Evolutionary conservation across 2,329 filamentous ascomycete species (phyloP).

Genomic region (Dryadomyces quercus-mongolicae): DNA sequence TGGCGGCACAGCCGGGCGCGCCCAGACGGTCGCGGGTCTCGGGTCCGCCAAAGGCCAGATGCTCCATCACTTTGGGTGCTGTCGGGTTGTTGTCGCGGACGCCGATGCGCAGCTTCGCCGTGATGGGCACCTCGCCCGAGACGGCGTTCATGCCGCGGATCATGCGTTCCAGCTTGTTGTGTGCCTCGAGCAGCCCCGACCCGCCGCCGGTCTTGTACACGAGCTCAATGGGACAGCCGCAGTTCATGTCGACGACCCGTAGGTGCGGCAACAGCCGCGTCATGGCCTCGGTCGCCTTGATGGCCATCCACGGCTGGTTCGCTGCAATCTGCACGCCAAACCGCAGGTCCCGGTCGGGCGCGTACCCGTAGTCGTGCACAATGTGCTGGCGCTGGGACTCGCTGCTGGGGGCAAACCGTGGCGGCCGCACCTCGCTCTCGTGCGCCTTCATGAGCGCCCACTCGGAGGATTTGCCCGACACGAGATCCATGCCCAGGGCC

Average conservation of each 20-base stretch:
- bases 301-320: constrained; percentile 80
- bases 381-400: constrained; percentile 21
- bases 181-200: constrained; percentile 81
- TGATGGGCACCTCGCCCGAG: constrained; percentile 81
- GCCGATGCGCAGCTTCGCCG: constrained; percentile 88
- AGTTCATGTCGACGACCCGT: constrained; percentile 89
- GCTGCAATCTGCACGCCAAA: constrained; percentile 91
- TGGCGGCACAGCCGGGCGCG: constrained; percentile 78
- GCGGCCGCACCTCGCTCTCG: constrained; percentile 64
- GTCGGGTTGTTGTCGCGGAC: constrained; percentile 64
- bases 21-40: constrained; percentile 61
- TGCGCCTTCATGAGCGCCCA: constrained; percentile 95
- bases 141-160: constrained; percentile 92
- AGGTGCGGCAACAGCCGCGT: constrained; percentile 68
- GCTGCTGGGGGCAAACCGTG: constrained; percentile 44
- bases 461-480: constrained; percentile 83
- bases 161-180: constrained; percentile 84
- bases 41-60: constrained; percentile 66
- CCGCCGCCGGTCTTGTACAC: constrained; percentile 81
- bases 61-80: constrained; percentile 69
- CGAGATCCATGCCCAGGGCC: constrained; percentile 81
- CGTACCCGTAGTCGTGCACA: constrained; percentile 46
- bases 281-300: constrained; percentile 78
- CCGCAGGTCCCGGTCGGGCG: constrained; percentile 69
- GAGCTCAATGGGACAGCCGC: constrained; percentile 92